These are phyloP conservation scores for Paramecium tetraurelia DNA, from an alignment of 73 alveolate species.

Conservation along the genomic window DNA sequence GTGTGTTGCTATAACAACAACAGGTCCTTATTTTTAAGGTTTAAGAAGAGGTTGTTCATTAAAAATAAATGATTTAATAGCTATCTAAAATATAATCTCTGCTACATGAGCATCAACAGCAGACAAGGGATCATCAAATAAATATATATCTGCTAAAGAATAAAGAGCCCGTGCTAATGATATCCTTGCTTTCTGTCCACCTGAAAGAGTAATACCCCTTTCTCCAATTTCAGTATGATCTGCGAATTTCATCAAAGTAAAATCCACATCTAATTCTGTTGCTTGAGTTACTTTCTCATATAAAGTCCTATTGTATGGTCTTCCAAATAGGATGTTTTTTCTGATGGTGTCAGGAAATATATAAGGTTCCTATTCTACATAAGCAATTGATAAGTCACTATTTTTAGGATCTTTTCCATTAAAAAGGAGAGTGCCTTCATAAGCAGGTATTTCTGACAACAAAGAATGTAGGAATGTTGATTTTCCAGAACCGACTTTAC, in stretches of 20 bases:
- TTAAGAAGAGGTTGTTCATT: conserved; percentile 46
- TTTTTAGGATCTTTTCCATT: background rate
- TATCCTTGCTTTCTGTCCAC: conserved; percentile 85
- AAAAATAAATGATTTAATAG: background rate
- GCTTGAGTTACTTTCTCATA: conserved; percentile 69
- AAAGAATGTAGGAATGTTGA: conserved; percentile 64
- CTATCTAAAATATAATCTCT: conserved; percentile 52
- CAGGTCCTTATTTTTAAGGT: conserved; percentile 9
- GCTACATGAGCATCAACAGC: conserved; percentile 77
- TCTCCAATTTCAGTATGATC: conserved; percentile 85
- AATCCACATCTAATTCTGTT: conserved; percentile 71
- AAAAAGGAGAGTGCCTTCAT: background rate
- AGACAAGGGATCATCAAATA: conserved; percentile 76
- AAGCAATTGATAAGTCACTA: background rate
- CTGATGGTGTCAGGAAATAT: conserved; percentile 34
- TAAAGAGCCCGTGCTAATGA: conserved; percentile 83
- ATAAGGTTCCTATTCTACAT: conserved; percentile 56
- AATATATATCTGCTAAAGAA: conserved; percentile 73
- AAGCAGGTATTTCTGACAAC: conserved; percentile 60
- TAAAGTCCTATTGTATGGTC: conserved; percentile 64
- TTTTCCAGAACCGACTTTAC: conserved; percentile 80
- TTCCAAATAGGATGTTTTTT: conserved; percentile 73
- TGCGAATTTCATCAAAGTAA: conserved; percentile 62
- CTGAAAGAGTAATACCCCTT: conserved; percentile 77
- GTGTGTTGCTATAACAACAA: conserved; percentile 67